Evolutionary conservation across 1,284 basidiomycete genomes (phyloP).

Genomic region (Serendipita sp.): DNA sequence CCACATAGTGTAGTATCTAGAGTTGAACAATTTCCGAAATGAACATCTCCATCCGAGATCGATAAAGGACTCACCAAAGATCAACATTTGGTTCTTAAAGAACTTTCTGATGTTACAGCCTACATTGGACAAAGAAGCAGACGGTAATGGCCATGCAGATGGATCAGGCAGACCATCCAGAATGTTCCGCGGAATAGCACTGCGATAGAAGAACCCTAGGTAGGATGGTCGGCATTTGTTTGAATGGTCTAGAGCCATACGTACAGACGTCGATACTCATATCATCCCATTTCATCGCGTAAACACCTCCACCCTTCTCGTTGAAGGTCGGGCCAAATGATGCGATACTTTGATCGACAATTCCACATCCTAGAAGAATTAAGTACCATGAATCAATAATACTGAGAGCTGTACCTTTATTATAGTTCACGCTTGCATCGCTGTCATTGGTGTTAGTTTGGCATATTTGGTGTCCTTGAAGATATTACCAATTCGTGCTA

Average conservation of each 20-base stretch:
- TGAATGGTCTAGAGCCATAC: slow-evolving; percentile 17
- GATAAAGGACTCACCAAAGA: not conserved
- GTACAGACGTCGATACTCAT: slow-evolving; percentile 56
- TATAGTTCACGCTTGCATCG: slow-evolving; percentile 35
- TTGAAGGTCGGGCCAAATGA: slow-evolving; percentile 64
- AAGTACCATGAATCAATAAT: no score
- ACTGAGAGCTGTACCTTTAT: slow-evolving; percentile 43
- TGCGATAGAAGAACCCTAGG: slow-evolving; percentile 58
- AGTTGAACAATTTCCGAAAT: not conserved
- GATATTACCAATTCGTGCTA: slow-evolving; percentile 29
- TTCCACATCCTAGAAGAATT: slow-evolving; percentile 41
- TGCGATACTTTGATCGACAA: slow-evolving; percentile 52
- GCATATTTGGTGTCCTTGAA: not conserved
- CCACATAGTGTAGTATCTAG: slow-evolving; percentile 2
- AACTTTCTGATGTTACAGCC: slow-evolving; percentile 43
- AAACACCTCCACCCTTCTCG: slow-evolving; percentile 56
- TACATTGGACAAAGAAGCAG: slow-evolving; percentile 39
- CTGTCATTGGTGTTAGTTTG: not conserved
- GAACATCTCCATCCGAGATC: not conserved
- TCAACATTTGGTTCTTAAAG: slow-evolving; percentile 43
- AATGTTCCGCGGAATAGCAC: slow-evolving; percentile 57
- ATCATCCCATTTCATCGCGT: slow-evolving; percentile 67
- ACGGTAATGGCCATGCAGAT: slow-evolving; percentile 45
- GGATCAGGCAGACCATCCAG: slow-evolving; percentile 34
- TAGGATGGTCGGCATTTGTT: not conserved